phyloP scores from a whole-genome alignment of 176 grass and related monocot genomes.

The Eragrostis nindensis region DNA sequence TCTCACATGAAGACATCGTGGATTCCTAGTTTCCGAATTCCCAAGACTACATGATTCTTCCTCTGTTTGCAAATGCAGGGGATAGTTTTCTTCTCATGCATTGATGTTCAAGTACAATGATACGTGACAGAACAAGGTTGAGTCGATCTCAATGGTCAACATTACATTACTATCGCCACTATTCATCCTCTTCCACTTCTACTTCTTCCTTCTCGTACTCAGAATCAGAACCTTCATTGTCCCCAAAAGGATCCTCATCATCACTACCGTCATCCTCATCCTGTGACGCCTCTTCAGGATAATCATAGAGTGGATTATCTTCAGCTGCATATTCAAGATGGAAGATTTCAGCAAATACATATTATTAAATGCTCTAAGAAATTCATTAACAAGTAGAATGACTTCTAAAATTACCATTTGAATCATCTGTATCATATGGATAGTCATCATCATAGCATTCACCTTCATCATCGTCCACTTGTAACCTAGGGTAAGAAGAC shows the following conservation, averaged over 20 bases:
- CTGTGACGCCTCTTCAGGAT: constrained; percentile 64
- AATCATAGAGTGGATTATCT: constrained; percentile 77
- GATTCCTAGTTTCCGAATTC: no score
- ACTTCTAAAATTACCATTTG: constrained; percentile 62
- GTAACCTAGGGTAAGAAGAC: constrained; percentile 55
- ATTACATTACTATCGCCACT: neutral
- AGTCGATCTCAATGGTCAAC: no score
- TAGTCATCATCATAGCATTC: constrained; percentile 57
- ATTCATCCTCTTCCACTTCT: constrained; percentile 44
- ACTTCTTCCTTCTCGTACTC: constrained; percentile 58
- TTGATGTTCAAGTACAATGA: no score
- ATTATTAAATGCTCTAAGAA: neutral
- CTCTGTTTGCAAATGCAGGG: no score
- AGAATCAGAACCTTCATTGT: constrained; percentile 36
- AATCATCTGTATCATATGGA: constrained; percentile 86
- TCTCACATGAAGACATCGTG: no score
- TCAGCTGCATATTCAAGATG: constrained; percentile 55
- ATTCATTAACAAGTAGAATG: neutral
- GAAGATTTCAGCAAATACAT: constrained; percentile 4
- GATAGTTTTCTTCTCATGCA: no score
- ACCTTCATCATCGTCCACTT: constrained; percentile 61
- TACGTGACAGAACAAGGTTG: no score
- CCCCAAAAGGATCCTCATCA: constrained; percentile 46
- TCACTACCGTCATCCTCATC: constrained; percentile 43
- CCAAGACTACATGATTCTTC: no score